These are phyloP conservation scores for Yamadazyma siamensis DNA, from an alignment of 1,139 yeast genomes.

Conservation along the genomic window DNA sequence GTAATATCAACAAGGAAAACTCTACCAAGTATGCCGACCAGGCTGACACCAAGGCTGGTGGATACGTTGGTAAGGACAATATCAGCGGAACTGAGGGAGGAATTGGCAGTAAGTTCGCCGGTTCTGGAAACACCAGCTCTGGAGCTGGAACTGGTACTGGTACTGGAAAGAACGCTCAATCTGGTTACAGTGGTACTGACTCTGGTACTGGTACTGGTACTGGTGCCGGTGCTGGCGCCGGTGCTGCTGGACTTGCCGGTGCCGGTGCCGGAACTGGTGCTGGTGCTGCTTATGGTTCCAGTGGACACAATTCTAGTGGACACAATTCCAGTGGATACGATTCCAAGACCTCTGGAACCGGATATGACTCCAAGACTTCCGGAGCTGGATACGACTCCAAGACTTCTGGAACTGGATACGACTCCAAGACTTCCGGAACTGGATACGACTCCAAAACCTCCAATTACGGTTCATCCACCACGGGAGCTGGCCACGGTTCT, in stretches of 20 bases:
- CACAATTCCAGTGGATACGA: neutral
- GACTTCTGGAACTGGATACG: neutral
- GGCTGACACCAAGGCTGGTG: constrained; percentile 27
- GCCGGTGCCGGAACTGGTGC: constrained; percentile 4
- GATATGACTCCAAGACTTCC: neutral
- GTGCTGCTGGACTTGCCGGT: constrained; percentile 12
- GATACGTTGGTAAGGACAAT: constrained; percentile 25
- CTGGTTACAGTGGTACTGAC: constrained; percentile 5
- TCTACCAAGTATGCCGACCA: constrained; percentile 26
- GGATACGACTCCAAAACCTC: neutral
- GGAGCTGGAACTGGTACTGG: constrained; percentile 12
- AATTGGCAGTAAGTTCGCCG: constrained; percentile 22
- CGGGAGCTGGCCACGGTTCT: constrained; percentile 3
- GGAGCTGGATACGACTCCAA: neutral
- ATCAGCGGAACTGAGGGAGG: constrained; percentile 29
- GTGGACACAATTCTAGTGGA: neutral
- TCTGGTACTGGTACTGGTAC: constrained; percentile 5
- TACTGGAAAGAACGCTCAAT: constrained; percentile 4
- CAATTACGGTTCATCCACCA: constrained; percentile 1
- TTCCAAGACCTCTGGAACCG: constrained; percentile 1
- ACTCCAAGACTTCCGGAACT: constrained; percentile 5
- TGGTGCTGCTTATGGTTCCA: neutral
- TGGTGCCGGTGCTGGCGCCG: constrained; percentile 10
- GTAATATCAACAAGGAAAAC: constrained; percentile 25
- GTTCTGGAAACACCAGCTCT: constrained; percentile 10